Evolutionary conservation across 176 grass and related monocot species (phyloP), one percentile per base, ranked within the genome.

Genomic region (Zea luxurians): DNA sequence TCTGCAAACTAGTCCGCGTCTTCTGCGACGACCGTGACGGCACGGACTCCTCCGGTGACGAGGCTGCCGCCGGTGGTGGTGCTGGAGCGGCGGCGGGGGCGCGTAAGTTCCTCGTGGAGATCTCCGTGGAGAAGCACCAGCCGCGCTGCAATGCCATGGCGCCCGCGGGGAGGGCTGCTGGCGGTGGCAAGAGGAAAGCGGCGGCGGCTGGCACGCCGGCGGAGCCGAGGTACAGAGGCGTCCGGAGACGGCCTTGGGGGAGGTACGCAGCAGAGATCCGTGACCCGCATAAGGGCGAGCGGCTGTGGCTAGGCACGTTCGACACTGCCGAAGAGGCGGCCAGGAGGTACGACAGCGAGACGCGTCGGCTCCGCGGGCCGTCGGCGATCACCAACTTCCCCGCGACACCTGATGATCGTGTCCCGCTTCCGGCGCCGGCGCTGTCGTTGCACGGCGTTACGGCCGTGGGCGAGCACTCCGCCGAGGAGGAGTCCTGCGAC

Each of bases 241-340:
- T 91, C 40, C 36, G 89, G n/a, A 48, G 37, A 6, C 55, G 89
- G 46, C 82, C 85, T 35, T 91, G 89, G 88, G 88, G 88, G 0
- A 90, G 87, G 45, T 90, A 73, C 17, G 88, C 80, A 1, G 88
- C 88, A 4, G 89, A 91, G 82, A 91, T 91, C 64, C 87, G 96
- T 35, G 92, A 92, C 68, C 89, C 90, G 2, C 7, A 68, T 61
- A 21, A 75, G 2, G 62, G 88, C 4, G 15, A 16, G 0, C 77
- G 95, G 12, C 27, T 92, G 3, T 97, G 91, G 95, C 91, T 97
- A 0, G 95, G 95, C 48, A 97, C 95, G 4, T 97, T 91, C 68
- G 58, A 94, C 47, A 94, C 95, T 0, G 95, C 95, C 13, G 95
- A 94, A 78, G 95, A 92, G 66, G 95, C 89, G 1, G 96, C 96